Conservation (phyloP, 1,284 basidiomycete species). For the Papiliotrema laurentii region DNA sequence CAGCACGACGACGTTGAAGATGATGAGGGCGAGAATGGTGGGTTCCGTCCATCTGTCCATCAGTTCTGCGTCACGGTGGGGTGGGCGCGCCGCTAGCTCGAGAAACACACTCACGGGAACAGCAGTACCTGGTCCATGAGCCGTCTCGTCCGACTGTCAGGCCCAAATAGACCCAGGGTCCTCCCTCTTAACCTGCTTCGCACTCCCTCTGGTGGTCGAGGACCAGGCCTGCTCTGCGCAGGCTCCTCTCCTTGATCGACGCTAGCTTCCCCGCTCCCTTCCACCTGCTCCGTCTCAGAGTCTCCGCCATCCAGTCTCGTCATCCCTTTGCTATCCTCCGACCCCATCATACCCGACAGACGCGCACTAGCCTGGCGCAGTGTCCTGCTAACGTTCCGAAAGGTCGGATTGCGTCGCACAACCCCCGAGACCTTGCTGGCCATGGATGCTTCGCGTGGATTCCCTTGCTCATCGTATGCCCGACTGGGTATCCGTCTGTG, state of each 20-base stretch:
- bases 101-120: conserved; percentile 56
- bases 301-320: conserved; percentile 15
- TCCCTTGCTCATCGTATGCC: conserved; percentile 25
- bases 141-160: conserved; percentile 61
- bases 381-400: conserved; percentile 32
- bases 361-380: conserved; percentile 57
- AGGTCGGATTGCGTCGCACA: conserved; percentile 28
- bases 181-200: conserved; percentile 63
- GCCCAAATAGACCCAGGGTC: conserved; percentile 72
- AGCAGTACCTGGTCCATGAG: conserved; percentile 64
- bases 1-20: conserved; percentile 76
- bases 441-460: conserved; percentile 8
- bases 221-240: conserved; percentile 13
- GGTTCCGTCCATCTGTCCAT: conserved; percentile 84
- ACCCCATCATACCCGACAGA: conserved; percentile 72
- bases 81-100: too few relatives aligned
- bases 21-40: conserved; percentile 73
- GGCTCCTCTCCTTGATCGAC: neutral
- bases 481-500: conserved; percentile 11
- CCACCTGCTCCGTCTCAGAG: conserved; percentile 1
- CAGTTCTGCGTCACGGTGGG: too few relatives aligned
- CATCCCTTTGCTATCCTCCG: conserved; percentile 51
- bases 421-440: conserved; percentile 5
- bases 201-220: conserved; percentile 20
- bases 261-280: conserved; percentile 5